Conservation (phyloP, 2,329 filamentous ascomycete genomes). For the Penicillium vulpinum region DNA sequence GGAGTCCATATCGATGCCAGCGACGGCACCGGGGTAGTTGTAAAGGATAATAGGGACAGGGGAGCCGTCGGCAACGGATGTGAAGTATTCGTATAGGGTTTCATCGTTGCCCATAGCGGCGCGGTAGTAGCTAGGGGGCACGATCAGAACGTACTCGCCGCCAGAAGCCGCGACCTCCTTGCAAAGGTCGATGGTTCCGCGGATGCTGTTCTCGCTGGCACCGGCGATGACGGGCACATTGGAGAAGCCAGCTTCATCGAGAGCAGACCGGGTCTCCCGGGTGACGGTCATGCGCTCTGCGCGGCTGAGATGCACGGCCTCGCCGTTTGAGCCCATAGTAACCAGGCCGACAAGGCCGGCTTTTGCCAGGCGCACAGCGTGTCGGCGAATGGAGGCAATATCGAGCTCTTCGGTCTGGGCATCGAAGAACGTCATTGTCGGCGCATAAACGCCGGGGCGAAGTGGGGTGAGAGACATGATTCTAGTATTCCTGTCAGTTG, state of each 20-base stretch:
- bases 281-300: conserved; percentile 76
- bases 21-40: conserved; percentile 86
- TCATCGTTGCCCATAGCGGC: conserved; percentile 69
- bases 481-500: background rate
- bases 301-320: conserved; percentile 79
- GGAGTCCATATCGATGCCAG: conserved; percentile 86
- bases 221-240: conserved; percentile 79
- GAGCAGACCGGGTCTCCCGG: conserved; percentile 73
- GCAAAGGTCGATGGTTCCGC: conserved; percentile 74
- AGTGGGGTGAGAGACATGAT: conserved; percentile 57
- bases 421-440: conserved; percentile 89
- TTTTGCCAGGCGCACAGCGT: conserved; percentile 73
- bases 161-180: conserved; percentile 66
- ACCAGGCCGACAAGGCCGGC: conserved; percentile 80
- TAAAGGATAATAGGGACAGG: conserved; percentile 80
- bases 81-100: conserved; percentile 72
- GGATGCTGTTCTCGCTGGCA: conserved; percentile 77
- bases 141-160: conserved; percentile 75
- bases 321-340: conserved; percentile 87
- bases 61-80: conserved; percentile 70
- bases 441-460: conserved; percentile 80
- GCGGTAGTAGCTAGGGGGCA: conserved; percentile 83
- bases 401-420: conserved; percentile 81
- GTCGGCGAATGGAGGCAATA: conserved; percentile 73
- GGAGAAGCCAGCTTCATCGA: conserved; percentile 75